These are phyloP conservation scores for Colletotrichum sp. DNA, from an alignment of 2,329 filamentous ascomycete species.

Conservation along the genomic window DNA sequence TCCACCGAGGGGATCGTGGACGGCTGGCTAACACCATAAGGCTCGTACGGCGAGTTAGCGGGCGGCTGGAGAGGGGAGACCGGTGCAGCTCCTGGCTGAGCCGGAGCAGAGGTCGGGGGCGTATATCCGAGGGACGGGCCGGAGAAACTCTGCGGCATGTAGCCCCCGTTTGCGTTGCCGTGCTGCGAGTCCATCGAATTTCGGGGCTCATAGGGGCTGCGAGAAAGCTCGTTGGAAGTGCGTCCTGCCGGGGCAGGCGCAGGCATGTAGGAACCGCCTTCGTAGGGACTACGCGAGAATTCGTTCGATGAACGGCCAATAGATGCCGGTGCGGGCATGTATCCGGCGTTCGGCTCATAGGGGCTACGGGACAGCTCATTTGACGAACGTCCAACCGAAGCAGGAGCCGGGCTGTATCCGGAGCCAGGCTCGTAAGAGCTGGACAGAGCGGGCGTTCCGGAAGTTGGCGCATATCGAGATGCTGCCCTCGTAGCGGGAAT, in stretches of 20 bases:
- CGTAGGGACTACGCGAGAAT: slow-evolving; percentile 29
- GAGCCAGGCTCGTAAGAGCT: slow-evolving; percentile 28
- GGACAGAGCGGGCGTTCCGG: slow-evolving; percentile 29
- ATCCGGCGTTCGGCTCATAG: slow-evolving; percentile 25
- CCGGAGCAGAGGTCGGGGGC: neutral
- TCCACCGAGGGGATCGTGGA: neutral
- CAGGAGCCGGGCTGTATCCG: slow-evolving; percentile 25
- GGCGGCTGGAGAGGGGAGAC: slow-evolving; percentile 8
- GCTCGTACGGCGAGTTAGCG: slow-evolving; percentile 18
- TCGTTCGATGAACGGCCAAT: slow-evolving; percentile 31
- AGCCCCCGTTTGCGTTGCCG: slow-evolving; percentile 29
- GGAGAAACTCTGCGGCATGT: slow-evolving; percentile 34
- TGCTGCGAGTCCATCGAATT: slow-evolving; percentile 48
- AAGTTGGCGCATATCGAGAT: slow-evolving; percentile 56
- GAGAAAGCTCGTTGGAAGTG: slow-evolving; percentile 33
- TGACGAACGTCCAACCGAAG: slow-evolving; percentile 27
- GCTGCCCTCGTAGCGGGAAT: slow-evolving; percentile 46
- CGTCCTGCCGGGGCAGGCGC: slow-evolving; percentile 27
- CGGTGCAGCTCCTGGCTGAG: neutral
- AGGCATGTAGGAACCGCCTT: slow-evolving; percentile 25
- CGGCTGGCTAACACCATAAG: slow-evolving; percentile 14
- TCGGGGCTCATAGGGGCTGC: slow-evolving; percentile 32
- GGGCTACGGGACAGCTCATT: slow-evolving; percentile 31
- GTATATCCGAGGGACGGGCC: slow-evolving; percentile 36
- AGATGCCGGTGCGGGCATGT: neutral